A percentile compares a stretch with the other conserved stretches of the same genome.
Conservation (phyloP, 2,329 filamentous ascomycete species). For the Diatrype stigma region DNA sequence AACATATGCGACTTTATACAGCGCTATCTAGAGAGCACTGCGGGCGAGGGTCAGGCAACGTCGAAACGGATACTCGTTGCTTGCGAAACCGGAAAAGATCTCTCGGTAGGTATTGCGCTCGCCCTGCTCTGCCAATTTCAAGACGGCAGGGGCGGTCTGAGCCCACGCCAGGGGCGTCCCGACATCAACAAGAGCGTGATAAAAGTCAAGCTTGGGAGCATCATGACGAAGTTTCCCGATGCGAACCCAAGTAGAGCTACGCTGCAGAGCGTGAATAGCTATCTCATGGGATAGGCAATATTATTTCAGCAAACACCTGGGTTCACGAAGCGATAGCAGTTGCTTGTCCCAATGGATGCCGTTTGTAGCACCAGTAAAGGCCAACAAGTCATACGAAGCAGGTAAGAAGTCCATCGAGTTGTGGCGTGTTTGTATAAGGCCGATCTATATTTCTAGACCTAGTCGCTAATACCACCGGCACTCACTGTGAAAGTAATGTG, state of each 20-base stretch:
- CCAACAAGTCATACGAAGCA: no score
- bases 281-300: conserved; percentile 58
- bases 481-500: no score
- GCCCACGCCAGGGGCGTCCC: conserved; percentile 2
- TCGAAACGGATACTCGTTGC: conserved; percentile 49
- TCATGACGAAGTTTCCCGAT: conserved; percentile 73
- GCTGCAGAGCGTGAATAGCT: conserved; percentile 87
- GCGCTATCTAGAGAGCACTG: conserved; percentile 27
- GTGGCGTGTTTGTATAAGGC: no score
- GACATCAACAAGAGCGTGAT: conserved; percentile 71
- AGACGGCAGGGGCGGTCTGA: conserved; percentile 43
- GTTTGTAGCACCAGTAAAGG: no score
- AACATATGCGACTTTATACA: conserved; percentile 55
- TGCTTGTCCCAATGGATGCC: no score
- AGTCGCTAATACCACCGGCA: no score
- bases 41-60: neutral
- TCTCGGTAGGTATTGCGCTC: conserved; percentile 74
- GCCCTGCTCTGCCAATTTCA: conserved; percentile 72
- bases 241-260: conserved; percentile 82
- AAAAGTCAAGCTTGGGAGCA: conserved; percentile 72
- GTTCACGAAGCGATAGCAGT: no score
- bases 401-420: no score
- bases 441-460: no score
- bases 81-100: conserved; percentile 74
- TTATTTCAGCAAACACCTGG: no score